A percentile compares a stretch with the other conserved stretches of the same genome.
phyloP scores from a whole-genome alignment of 768 basidiomycete genomes.

The Russula dissimulans region DNA sequence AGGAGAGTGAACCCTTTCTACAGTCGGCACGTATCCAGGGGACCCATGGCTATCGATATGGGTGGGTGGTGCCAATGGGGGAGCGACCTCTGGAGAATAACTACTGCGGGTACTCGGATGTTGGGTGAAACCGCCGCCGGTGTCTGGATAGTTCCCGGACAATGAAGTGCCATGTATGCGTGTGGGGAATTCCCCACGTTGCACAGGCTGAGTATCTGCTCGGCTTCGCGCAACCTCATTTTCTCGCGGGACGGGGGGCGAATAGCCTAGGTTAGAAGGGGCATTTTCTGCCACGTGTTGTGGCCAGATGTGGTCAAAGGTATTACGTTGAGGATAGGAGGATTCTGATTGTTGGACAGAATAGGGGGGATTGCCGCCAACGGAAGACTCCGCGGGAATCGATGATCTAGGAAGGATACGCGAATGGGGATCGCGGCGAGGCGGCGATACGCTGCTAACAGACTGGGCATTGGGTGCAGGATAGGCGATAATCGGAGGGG shows the following conservation, averaged over 20 bases:
- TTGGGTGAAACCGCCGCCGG: background rate
- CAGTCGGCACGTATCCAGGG: background rate
- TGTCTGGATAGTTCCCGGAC: background rate
- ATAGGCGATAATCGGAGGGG: background rate
- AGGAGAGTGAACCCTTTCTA: slow-evolving; percentile 10
- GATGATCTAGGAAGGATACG: slow-evolving; percentile 1
- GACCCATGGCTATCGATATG: background rate
- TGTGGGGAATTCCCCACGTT: background rate
- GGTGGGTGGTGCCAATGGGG: background rate
- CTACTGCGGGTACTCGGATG: background rate
- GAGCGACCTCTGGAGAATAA: background rate
- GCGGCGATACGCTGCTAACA: background rate
- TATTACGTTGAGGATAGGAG: background rate
- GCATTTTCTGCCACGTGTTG: background rate
- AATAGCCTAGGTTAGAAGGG: background rate
- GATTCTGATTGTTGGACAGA: background rate
- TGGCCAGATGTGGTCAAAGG: background rate
- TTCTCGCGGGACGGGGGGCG: background rate
- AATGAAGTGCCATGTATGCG: background rate
- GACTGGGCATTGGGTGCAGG: background rate
- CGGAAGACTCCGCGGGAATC: background rate
- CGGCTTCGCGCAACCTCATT: background rate
- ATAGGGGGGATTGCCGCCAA: background rate
- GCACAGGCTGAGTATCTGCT: background rate
- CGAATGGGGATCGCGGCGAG: slow-evolving; percentile 1